These are phyloP conservation scores for Mychonastes homosphaera DNA, from an alignment of 139 green algal genomes.

Conservation along the genomic window DNA sequence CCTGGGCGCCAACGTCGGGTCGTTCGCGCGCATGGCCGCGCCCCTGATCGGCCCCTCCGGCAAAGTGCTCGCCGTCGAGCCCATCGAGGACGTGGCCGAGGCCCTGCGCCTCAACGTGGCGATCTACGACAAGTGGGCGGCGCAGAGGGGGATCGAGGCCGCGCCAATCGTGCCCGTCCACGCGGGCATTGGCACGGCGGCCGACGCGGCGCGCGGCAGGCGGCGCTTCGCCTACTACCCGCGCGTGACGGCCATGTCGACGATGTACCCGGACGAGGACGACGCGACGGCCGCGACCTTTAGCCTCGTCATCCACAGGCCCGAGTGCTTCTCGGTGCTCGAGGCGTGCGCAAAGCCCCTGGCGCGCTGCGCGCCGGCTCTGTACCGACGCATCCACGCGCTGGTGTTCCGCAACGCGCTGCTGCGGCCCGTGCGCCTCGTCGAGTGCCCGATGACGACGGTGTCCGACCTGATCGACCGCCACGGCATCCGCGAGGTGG, in stretches of 20 bases:
- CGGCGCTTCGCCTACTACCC: slow-evolving; percentile 21
- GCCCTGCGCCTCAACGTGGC: slow-evolving; percentile 13
- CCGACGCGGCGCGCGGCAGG: not conserved
- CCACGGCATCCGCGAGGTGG: slow-evolving; percentile 20
- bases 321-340: slow-evolving; percentile 16
- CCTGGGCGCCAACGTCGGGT: slow-evolving; percentile 17
- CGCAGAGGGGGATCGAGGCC: not conserved
- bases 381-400: slow-evolving; percentile 17
- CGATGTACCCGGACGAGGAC: slow-evolving; percentile 20
- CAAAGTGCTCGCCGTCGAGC: slow-evolving; percentile 9
- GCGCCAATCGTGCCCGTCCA: slow-evolving; percentile 4
- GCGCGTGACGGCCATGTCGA: slow-evolving; percentile 15
- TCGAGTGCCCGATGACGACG: slow-evolving; percentile 18
- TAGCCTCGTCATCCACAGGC: slow-evolving; percentile 18
- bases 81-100: slow-evolving; percentile 5
- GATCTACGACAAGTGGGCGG: slow-evolving; percentile 13
- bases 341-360: slow-evolving; percentile 13
- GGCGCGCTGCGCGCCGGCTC: slow-evolving; percentile 5
- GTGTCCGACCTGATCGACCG: slow-evolving; percentile 14
- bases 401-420: slow-evolving; percentile 3
- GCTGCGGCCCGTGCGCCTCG: slow-evolving; percentile 11
- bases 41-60: slow-evolving; percentile 4
- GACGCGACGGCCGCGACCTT: slow-evolving; percentile 17
- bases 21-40: slow-evolving; percentile 19
- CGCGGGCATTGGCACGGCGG: slow-evolving; percentile 1